Percentiles rank a stretch among this genome's conserved stretches.
Evolutionary conservation across 345 rosid genomes (phyloP).

Genomic region (Sonneratia caseolaris): DNA sequence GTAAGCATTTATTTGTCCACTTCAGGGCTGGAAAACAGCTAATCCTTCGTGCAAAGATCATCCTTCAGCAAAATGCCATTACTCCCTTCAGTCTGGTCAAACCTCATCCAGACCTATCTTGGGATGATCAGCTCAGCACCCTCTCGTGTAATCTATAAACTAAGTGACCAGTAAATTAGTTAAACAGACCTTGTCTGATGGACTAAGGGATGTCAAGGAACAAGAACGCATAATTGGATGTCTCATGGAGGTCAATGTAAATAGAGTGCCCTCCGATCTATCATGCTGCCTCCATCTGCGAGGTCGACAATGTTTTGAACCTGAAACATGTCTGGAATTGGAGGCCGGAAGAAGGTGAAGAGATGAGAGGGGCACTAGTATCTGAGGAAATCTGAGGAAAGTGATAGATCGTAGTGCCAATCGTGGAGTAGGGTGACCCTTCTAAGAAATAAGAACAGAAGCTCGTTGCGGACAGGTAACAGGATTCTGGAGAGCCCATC

Average conservation of each 20-base stretch:
- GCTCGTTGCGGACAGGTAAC: constrained; percentile 52
- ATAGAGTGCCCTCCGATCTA: no score
- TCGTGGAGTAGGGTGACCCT: constrained; percentile 49
- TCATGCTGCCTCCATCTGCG: constrained; percentile 42
- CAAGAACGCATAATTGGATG: constrained; percentile 59
- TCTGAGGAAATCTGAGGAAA: constrained; percentile 31
- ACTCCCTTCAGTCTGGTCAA: constrained; percentile 19
- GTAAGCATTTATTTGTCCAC: not conserved
- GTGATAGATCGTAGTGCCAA: constrained; percentile 57
- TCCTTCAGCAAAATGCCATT: constrained; percentile 22
- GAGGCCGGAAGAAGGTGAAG: constrained; percentile 52
- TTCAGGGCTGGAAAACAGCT: not conserved
- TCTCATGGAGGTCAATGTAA: constrained; percentile 41
- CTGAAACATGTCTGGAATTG: constrained; percentile 60
- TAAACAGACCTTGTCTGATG: constrained; percentile 80
- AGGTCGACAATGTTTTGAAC: constrained; percentile 56
- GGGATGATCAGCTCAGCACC: constrained; percentile 29
- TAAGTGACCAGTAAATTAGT: constrained; percentile 59
- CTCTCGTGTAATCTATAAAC: constrained; percentile 49
- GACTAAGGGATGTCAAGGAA: constrained; percentile 80
- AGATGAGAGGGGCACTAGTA: constrained; percentile 66
- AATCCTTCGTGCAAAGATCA: constrained; percentile 24
- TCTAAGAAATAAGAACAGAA: constrained; percentile 51
- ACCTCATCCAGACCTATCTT: constrained; percentile 23
- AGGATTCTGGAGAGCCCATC: constrained; percentile 57